Conservation (phyloP, 1,284 basidiomycete species). For the Pascua sp. region DNA sequence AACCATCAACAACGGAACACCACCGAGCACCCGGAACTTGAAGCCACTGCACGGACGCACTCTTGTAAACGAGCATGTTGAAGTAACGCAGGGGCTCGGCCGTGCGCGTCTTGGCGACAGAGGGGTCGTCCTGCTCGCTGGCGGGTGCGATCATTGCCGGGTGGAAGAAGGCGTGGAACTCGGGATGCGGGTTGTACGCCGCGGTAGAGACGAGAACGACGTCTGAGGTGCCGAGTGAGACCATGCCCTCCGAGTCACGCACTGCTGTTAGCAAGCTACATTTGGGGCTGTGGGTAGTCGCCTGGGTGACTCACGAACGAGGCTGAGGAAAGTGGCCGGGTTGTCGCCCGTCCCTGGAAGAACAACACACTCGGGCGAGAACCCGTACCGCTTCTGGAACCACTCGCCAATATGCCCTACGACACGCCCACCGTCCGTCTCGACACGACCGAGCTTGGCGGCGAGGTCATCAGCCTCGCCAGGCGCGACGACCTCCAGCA, state of each 20-base stretch:
- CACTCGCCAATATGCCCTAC: constrained; percentile 65
- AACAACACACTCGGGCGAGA: constrained; percentile 70
- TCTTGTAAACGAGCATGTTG: constrained; percentile 55
- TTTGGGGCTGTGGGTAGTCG: constrained; percentile 9
- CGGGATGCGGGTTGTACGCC: constrained; percentile 49
- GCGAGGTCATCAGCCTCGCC: constrained; percentile 60
- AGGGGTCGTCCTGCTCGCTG: constrained; percentile 15
- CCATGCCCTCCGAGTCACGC: constrained; percentile 65
- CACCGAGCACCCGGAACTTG: constrained; percentile 11
- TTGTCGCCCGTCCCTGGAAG: constrained; percentile 90
- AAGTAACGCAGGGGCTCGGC: constrained; percentile 40
- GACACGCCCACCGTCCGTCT: constrained; percentile 67
- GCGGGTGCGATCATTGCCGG: constrained; percentile 47
- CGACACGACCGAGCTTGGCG: constrained; percentile 67
- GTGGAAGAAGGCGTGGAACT: constrained; percentile 54
- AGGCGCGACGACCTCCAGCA: constrained; percentile 55
- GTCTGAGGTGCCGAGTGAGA: constrained; percentile 88
- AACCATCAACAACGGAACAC: too few species aligned
- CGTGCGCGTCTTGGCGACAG: neutral
- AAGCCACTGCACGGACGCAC: constrained; percentile 46
- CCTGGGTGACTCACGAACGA: constrained; percentile 50
- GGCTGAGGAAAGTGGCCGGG: constrained; percentile 76
- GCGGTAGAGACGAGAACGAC: constrained; percentile 71
- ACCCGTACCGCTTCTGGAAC: constrained; percentile 74
- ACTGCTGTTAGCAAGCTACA: constrained; percentile 54